Evolutionary conservation across 495 filamentous ascomycete species (phyloP).

Genomic region (Chaetomium cochliodes): DNA sequence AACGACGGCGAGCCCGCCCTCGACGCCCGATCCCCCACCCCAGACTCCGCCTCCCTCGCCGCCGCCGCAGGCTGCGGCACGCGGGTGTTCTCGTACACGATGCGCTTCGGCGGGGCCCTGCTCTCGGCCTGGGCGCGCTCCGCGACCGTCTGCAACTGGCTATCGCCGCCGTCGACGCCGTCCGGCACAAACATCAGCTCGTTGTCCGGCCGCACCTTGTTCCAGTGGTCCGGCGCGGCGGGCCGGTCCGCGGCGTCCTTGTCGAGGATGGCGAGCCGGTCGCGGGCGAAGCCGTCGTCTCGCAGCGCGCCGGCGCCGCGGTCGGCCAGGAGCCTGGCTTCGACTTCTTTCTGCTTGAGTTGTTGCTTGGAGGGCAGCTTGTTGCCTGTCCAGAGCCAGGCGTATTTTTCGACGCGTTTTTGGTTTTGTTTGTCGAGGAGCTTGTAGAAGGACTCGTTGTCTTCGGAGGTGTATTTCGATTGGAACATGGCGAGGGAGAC

Average conservation of each 20-base stretch:
- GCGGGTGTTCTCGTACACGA: conserved; percentile 82
- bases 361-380: conserved; percentile 85
- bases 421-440: conserved; percentile 88
- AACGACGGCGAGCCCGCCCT: conserved; percentile 74
- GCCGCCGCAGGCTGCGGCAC: conserved; percentile 50
- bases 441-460: conserved; percentile 94
- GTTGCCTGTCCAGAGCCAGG: conserved; percentile 85
- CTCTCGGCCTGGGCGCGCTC: conserved; percentile 69
- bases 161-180: conserved; percentile 71
- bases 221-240: conserved; percentile 77
- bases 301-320: conserved; percentile 30
- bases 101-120: conserved; percentile 69
- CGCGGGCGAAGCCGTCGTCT: conserved; percentile 54
- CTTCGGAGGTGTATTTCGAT: conserved; percentile 89
- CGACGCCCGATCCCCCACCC: conserved; percentile 19
- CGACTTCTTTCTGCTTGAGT: conserved; percentile 71
- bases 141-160: conserved; percentile 58
- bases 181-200: conserved; percentile 85
- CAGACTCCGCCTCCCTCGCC: conserved; percentile 17
- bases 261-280: conserved; percentile 56
- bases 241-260: conserved; percentile 61
- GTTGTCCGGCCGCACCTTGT: conserved; percentile 65
- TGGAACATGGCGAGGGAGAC: conserved; percentile 85
- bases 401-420: conserved; percentile 75
- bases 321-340: conserved; percentile 59